Percentiles rank a stretch among this genome's conserved stretches.
Evolutionary conservation across 108 stramenopile species (phyloP).

Genomic region (Conticribra guillardii): DNA sequence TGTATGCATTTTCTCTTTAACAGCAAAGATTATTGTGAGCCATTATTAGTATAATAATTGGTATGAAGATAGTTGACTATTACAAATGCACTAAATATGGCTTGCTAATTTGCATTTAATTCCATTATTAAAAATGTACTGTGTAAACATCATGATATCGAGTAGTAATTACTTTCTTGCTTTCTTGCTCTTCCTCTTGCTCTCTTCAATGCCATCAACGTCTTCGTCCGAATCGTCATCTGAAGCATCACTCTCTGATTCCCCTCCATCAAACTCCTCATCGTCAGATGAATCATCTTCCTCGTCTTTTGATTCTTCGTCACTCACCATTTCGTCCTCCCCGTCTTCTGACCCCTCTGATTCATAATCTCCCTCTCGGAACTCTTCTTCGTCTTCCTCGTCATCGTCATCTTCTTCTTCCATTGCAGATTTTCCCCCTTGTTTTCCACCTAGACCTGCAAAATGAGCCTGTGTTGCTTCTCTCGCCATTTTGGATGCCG

Average conservation of each 20-base stretch:
- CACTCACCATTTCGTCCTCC: constrained; percentile 23
- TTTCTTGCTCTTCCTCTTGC: too few species aligned
- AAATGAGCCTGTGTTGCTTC: constrained; percentile 30
- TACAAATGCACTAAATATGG: too few species aligned
- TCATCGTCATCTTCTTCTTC: constrained; percentile 2
- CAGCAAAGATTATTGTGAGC: too few species aligned
- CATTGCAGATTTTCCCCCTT: constrained; percentile 1
- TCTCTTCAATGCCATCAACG: constrained; percentile 4
- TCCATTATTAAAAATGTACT: too few species aligned
- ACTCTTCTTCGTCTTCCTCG: constrained; percentile 36
- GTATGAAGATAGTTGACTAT: too few species aligned
- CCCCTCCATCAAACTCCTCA: too few species aligned
- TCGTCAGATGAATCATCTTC: constrained; percentile 1
- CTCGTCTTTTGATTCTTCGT: constrained; percentile 6
- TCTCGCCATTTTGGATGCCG: constrained; percentile 49
- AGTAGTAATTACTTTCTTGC: too few species aligned
- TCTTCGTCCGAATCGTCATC: constrained; percentile 9
- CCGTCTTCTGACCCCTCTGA: constrained; percentile 2
- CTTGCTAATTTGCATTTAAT: too few species aligned
- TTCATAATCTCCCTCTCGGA: constrained; percentile 7
- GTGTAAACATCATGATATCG: too few species aligned
- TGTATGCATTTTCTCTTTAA: too few species aligned
- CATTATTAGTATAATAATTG: too few species aligned
- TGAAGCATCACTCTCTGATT: too few species aligned
- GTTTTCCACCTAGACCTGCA: constrained; percentile 2